Base-by-base conservation (phyloP, 2,329 filamentous ascomycete genomes). In the Exophiala oligosperma region DNA sequence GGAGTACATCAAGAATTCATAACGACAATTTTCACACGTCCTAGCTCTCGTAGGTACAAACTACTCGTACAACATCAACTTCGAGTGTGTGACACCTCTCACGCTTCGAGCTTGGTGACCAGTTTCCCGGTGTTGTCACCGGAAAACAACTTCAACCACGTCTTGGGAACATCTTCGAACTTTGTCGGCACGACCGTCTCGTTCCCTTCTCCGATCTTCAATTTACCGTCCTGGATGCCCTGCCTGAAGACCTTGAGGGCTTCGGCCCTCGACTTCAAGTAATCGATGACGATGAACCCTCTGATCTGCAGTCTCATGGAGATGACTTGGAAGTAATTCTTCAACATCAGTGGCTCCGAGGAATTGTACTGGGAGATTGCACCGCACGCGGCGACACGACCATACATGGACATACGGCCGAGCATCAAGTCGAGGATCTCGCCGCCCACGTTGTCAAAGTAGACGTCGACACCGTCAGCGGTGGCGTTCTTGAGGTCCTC, bases 101-200 rank as follows among this genome's bases (percentile, higher is more conserved):
- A 48, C n/a, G 23, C 24, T 29, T 48, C 46, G 46, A 56, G 8
- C 58, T 56, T 56, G 21, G 59, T 59, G 26, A 62, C 43, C 41
- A 62, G 35, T 28, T 87, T 80, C 73, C 88, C 89, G 8, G 81
- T 90, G 70, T 92, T 92, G 12, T 78, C 75, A 47, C 89, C 89
- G 48, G 82, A 78, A 70, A 86, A 92, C 54, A 92, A 73, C 61
- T 57, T 73, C 72, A 74, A 71, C 29, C 70, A 72, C 61, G 76
- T 80, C 66, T 76, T 81, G 44, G 82, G 82, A 0, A 86, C 85
- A 54, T 80, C 73, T 47, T 60, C 60, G 37, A 63, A 63, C 37
- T 52, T 49, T 79, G 79, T 49, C 77, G 78, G 24, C 75, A 71
- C 3, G 76, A 12, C 72, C 72, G 67, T 88, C 88, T 73, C 88